These are phyloP conservation scores for Platanus orientalis DNA, from an alignment of 164 flowering plant species.

Conservation along the genomic window DNA sequence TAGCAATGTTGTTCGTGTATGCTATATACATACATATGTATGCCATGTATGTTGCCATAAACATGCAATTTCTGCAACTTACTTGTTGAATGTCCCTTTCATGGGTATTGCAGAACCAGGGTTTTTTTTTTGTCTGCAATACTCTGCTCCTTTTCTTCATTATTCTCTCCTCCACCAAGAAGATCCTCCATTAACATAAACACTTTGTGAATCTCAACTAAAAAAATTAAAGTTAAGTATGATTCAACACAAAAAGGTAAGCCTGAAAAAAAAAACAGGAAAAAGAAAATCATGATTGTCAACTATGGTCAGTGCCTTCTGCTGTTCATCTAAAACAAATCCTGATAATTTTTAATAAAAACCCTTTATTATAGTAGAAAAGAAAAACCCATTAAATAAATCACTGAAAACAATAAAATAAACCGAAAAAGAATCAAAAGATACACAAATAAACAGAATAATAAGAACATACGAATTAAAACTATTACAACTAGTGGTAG, in stretches of 20 bases:
- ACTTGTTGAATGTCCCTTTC: conserved; percentile 78
- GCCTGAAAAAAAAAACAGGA: too few relatives aligned
- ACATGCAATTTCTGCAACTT: conserved; percentile 21
- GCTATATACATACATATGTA: not conserved
- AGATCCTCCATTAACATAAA: too few relatives aligned
- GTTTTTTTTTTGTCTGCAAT: conserved; percentile 74
- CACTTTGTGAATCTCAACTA: too few relatives aligned
- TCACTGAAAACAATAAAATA: not conserved
- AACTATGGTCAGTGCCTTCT: too few relatives aligned
- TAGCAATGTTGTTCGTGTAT: too few relatives aligned
- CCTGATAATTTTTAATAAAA: not conserved
- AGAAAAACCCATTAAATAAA: not conserved
- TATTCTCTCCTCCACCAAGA: conserved; percentile 88
- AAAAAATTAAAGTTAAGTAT: too few relatives aligned
- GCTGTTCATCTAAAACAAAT: not conserved
- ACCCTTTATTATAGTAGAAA: not conserved
- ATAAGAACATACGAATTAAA: not conserved
- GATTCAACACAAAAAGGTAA: too few relatives aligned
- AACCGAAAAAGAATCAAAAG: not conserved
- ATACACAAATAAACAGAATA: not conserved
- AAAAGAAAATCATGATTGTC: too few relatives aligned
- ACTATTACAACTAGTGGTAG: not conserved
- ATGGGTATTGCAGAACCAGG: conserved; percentile 73
- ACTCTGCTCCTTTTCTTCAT: conserved; percentile 76
- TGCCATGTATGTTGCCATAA: too few relatives aligned